Base-by-base conservation (phyloP, 306 rosid genomes). In the Lupinus albus region DNA sequence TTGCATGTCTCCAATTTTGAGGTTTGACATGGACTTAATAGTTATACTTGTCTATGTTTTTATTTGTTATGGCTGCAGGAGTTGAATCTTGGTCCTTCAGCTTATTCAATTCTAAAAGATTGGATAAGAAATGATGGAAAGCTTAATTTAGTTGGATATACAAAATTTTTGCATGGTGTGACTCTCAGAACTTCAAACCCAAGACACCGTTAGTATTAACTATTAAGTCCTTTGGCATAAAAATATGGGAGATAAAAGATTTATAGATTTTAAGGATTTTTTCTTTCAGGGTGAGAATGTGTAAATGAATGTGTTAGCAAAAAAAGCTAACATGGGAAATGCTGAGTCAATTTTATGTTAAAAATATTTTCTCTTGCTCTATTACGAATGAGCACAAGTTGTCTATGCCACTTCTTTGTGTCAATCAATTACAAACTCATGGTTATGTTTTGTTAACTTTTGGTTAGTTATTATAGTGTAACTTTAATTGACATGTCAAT, bases 161-260 rank as follows among this genome's bases (percentile, higher is more conserved):
- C 96, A 63, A 94, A 94, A 82, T 91, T 91, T 81, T 91, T 90
- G 87, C 99, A 91, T 82, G 99, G 99, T 46, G 91, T 94, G 73
- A 93, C 97, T 11, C 35, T 83, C 57, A 92, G 99, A 46, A 84
- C 76, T 84, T 74, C 96, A 32, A 82, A 81, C 78, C 66, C 96
- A 58, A 94, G 47, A 42, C 47, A 42, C 47, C 47, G 47, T 42
- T 47, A 42, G 47, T 82, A 32, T 44, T 66, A 72, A 42, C 13
- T 82, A 32, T 44, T 66, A 72, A 77, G 72, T 76, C 51, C 55
- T 77, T 80, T 68, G 69, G 76, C 83, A 75, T 80, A 82, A 80
- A 83, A 77, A 68, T 66, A 16, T 52, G 49, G 16, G 15, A 36
- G 18, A 63, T 68, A 66, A 70, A 70, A 60, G 78, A 73, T 82